These are phyloP conservation scores for Neopestalotiopsis sp. DNA, from an alignment of 2,329 filamentous ascomycete species.

Conservation along the genomic window DNA sequence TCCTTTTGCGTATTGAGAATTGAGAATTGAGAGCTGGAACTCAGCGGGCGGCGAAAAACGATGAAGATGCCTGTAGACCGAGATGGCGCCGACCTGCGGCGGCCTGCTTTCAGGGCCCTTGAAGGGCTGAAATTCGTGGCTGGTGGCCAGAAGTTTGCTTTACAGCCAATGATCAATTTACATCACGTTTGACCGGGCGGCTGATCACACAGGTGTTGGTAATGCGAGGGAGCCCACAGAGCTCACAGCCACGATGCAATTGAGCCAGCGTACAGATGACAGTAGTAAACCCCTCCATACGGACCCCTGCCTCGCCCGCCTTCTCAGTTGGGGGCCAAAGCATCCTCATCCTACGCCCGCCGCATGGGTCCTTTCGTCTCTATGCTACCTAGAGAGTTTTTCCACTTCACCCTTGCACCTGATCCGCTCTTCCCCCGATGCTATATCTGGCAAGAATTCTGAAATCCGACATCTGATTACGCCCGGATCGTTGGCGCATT, in stretches of 20 bases:
- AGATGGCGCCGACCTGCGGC: background rate
- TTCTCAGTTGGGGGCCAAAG: slow-evolving; percentile 8
- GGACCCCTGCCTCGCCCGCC: background rate
- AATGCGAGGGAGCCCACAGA: background rate
- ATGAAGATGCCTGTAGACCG: background rate
- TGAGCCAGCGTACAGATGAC: background rate
- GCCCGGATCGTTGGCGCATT: background rate
- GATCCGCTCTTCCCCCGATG: background rate
- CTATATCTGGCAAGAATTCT: background rate
- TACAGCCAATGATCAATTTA: background rate
- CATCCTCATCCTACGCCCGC: background rate
- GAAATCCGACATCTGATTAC: background rate
- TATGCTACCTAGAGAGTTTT: background rate
- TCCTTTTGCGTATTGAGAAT: too few species aligned
- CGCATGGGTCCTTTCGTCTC: background rate
- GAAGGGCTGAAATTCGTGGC: slow-evolving; percentile 3
- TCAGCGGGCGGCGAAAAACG: background rate
- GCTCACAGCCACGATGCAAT: background rate
- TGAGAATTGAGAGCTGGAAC: too few species aligned
- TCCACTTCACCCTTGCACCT: background rate
- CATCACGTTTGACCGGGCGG: background rate
- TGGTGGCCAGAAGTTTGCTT: background rate
- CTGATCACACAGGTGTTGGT: background rate
- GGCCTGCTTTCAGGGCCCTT: background rate
- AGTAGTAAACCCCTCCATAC: background rate